Conservation (phyloP, 192 early-diverging fungal genomes). For the Rhizoclosmatium sp. region DNA sequence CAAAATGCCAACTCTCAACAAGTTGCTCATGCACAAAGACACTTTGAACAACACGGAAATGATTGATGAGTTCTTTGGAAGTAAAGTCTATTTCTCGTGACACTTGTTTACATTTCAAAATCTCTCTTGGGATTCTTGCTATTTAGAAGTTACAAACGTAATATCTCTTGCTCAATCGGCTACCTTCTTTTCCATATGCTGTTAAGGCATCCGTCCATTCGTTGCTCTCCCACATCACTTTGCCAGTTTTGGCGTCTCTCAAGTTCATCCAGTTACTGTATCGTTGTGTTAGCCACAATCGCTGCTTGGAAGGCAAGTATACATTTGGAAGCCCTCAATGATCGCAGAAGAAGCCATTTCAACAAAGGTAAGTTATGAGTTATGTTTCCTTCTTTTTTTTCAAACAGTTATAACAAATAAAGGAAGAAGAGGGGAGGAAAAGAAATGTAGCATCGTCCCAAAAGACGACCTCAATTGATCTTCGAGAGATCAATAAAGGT, state of each 20-base stretch:
- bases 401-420: background rate
- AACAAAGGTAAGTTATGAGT: background rate
- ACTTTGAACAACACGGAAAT: constrained; percentile 19
- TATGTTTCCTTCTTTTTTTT: constrained; percentile 2
- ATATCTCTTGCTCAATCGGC: background rate
- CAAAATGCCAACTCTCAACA: constrained; percentile 26
- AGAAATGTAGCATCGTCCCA: background rate
- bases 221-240: constrained; percentile 10
- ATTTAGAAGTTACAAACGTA: background rate
- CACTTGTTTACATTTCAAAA: constrained; percentile 29
- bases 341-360: background rate
- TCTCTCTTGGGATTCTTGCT: constrained; percentile 15
- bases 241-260: constrained; percentile 8
- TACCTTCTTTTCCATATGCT: constrained; percentile 19
- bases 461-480: background rate
- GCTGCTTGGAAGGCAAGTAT: background rate
- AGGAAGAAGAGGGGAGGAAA: background rate
- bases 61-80: constrained; percentile 7
- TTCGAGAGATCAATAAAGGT: background rate
- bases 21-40: constrained; percentile 13
- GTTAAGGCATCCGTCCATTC: constrained; percentile 4
- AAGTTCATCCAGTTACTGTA: constrained; percentile 41
- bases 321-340: background rate
- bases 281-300: background rate
- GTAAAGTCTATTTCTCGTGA: constrained; percentile 37